Evolutionary conservation across 2,329 filamentous ascomycete genomes (phyloP).

Genomic region (Ambrosiella cleistominuta): DNA sequence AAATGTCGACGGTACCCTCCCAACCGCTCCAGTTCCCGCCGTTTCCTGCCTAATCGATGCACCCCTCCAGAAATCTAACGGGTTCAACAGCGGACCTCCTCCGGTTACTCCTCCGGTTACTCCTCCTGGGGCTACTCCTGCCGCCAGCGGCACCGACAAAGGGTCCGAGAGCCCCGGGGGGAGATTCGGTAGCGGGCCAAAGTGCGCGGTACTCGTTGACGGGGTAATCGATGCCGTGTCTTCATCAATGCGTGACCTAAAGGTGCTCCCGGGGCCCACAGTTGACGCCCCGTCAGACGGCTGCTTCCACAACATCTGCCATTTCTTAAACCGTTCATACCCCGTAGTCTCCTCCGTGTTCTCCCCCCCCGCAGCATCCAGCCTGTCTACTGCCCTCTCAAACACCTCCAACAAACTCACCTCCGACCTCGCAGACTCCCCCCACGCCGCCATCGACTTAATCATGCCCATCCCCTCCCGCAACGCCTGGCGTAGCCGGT

Average conservation of each 20-base stretch:
- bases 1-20: slow-evolving; percentile 18
- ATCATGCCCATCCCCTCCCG: slow-evolving; percentile 33
- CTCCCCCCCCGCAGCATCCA: slow-evolving; percentile 24
- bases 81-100: slow-evolving; percentile 6
- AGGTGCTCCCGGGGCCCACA: background rate
- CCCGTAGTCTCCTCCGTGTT: slow-evolving; percentile 20
- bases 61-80: slow-evolving; percentile 10
- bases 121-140: too few relatives aligned
- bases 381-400: slow-evolving; percentile 28
- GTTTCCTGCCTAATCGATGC: slow-evolving; percentile 14
- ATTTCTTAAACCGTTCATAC: slow-evolving; percentile 33
- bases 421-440: slow-evolving; percentile 34
- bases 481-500: slow-evolving; percentile 26
- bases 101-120: background rate
- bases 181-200: background rate
- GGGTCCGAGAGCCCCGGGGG: too few relatives aligned
- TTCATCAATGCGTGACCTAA: slow-evolving; percentile 11
- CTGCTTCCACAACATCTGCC: slow-evolving; percentile 29
- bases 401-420: slow-evolving; percentile 35
- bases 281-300: slow-evolving; percentile 12
- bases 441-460: slow-evolving; percentile 34
- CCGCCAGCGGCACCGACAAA: too few relatives aligned
- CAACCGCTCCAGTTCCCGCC: slow-evolving; percentile 17
- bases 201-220: slow-evolving; percentile 4
- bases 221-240: slow-evolving; percentile 6